Conservation (phyloP, 2,329 filamentous ascomycete genomes). For the Furcasterigmium sp. region DNA sequence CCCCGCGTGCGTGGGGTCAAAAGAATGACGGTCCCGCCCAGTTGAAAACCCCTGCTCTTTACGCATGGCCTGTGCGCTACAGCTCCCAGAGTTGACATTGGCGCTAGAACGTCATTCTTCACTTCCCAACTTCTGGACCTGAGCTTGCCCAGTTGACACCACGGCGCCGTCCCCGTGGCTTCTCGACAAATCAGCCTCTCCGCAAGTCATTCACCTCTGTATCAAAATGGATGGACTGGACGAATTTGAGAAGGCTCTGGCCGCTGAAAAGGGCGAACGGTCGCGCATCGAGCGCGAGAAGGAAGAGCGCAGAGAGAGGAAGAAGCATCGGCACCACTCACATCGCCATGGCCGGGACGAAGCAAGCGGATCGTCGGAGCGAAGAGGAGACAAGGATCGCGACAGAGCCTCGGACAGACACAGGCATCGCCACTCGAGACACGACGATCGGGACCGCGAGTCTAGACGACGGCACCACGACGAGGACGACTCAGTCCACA, state of each 20-base stretch:
- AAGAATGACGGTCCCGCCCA: too few relatives aligned
- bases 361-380: not conserved
- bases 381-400: constrained; percentile 22
- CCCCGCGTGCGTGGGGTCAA: constrained; percentile 1
- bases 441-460: constrained; percentile 19
- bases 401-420: constrained; percentile 14
- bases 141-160: not conserved
- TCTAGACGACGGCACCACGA: constrained; percentile 29
- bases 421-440: constrained; percentile 8
- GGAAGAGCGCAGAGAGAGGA: constrained; percentile 35
- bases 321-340: constrained; percentile 37
- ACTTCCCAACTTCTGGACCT: too few relatives aligned
- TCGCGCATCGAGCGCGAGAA: constrained; percentile 40
- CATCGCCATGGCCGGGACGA: constrained; percentile 33
- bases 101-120: too few relatives aligned
- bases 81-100: too few relatives aligned
- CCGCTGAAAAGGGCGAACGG: constrained; percentile 54
- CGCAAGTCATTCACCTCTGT: not conserved
- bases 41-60: too few relatives aligned
- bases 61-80: too few relatives aligned
- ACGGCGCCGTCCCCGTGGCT: not conserved
- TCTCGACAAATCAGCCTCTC: too few relatives aligned
- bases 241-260: constrained; percentile 75
- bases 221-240: constrained; percentile 47
- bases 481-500: constrained; percentile 48